A percentile compares a stretch with the other conserved stretches of the same genome.
Evolutionary conservation across 163 green algal species (phyloP).

Genomic region (Chlorella variabilis): DNA sequence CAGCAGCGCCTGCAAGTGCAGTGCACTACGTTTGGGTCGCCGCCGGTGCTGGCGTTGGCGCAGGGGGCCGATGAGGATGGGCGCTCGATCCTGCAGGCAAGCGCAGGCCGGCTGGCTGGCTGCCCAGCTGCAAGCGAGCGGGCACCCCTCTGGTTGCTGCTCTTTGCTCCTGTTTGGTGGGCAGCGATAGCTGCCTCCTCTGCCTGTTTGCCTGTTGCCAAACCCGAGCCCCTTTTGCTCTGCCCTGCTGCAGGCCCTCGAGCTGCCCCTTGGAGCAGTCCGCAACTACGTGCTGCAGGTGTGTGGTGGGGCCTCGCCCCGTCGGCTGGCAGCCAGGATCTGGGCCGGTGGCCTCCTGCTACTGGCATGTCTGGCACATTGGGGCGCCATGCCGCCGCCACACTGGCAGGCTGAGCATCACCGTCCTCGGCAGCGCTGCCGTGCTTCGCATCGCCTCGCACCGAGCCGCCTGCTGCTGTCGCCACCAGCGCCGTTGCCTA

Average conservation of each 20-base stretch:
- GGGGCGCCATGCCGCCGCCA: no score
- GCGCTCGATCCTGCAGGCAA: conserved; percentile 13
- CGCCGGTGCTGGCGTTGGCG: conserved; percentile 46
- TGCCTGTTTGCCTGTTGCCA: not conserved
- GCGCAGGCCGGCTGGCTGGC: no score
- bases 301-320: no score
- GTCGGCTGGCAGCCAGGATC: no score
- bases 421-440: no score
- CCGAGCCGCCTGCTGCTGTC: not conserved
- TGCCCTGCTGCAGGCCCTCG: conserved; percentile 47
- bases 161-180: not conserved
- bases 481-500: not conserved
- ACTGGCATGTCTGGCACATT: no score
- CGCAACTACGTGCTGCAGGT: conserved; percentile 68
- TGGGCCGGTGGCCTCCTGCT: not conserved
- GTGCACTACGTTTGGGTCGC: conserved; percentile 52
- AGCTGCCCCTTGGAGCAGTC: conserved; percentile 26
- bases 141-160: no score
- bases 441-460: not conserved
- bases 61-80: conserved; percentile 14
- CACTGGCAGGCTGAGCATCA: no score
- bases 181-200: not conserved
- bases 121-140: no score
- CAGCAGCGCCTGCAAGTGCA: not conserved
- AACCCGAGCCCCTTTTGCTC: no score